Evolutionary conservation across 495 filamentous ascomycete genomes (phyloP).

Genomic region (Lophiostoma macrostomum): DNA sequence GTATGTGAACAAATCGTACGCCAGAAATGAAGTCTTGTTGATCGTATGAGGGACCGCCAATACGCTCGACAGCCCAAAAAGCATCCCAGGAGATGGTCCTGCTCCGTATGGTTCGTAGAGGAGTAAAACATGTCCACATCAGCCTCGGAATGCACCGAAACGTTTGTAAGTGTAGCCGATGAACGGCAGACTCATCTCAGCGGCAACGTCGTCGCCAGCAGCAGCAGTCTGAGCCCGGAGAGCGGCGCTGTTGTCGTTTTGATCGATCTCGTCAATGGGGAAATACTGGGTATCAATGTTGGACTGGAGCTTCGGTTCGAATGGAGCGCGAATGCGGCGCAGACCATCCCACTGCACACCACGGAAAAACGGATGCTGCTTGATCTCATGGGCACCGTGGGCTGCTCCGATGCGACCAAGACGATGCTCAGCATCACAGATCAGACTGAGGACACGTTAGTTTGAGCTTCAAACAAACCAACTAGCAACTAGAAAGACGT

Average conservation of each 20-base stretch:
- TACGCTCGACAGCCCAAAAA: no score
- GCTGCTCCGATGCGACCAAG: constrained; percentile 77
- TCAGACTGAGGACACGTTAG: constrained; percentile 56
- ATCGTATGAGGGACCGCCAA: no score
- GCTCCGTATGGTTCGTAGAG: constrained; percentile 4
- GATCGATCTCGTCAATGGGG: constrained; percentile 95
- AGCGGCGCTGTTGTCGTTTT: constrained; percentile 75
- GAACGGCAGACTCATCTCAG: constrained; percentile 92
- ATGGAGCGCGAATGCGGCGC: constrained; percentile 87
- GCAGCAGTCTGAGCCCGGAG: constrained; percentile 63
- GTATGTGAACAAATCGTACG: neutral
- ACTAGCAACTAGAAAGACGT: neutral
- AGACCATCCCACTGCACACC: constrained; percentile 91
- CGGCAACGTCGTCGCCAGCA: constrained; percentile 59
- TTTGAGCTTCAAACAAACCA: neutral
- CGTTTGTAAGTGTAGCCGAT: constrained; percentile 99
- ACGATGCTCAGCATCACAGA: constrained; percentile 87
- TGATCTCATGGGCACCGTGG: constrained; percentile 80
- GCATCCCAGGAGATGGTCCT: no score
- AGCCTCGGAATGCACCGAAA: constrained; percentile 73
- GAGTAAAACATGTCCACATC: constrained; percentile 17
- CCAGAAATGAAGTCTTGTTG: constrained; percentile 16
- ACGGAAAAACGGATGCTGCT: constrained; percentile 90
- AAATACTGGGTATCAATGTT: constrained; percentile 98
- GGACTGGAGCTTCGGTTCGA: constrained; percentile 86